Base-by-base conservation (phyloP, 495 filamentous ascomycete species). In the Aspergillus biplanus region DNA sequence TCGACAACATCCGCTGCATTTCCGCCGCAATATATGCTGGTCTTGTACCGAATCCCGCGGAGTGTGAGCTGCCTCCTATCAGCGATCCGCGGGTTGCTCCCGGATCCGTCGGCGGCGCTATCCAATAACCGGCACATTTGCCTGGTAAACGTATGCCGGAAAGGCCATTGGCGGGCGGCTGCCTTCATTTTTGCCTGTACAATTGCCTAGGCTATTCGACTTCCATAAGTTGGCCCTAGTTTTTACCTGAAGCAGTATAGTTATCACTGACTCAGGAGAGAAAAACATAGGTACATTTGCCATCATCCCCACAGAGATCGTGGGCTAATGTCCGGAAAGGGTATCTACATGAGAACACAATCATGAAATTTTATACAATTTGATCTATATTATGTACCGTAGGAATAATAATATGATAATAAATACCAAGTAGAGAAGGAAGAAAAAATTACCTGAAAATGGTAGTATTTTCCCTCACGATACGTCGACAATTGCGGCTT, bases 11-110 rank as follows among this genome's bases (percentile, higher is more conserved):
- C 21, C 5, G 8, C 47, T 18, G 16, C 47, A 50, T 1, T 27
- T 27, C 7, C 47, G 5, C 21, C 16, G 21, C 16, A 50, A 50
- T 18, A 50, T 31, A 50, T 31, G 47, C 6, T 31, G 15, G 18
- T 18, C 16, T 50, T 50, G 21, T 50, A 27, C 62, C 58, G 63
- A 65, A 32, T 61, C 35, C 58, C 64, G 64, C 58, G 59, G 64
- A 58, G 37, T 7, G 49, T 52, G 39, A 39, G 27, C 27, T n/a
- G 54, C 18, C 21, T 21, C 54, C 52, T 46, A 59, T 39, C 53
- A 62, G 52, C 32, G 9, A 56, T 47, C 60, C 60, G 61, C 60
- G 65, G 46, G 15, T 63, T 12, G 31, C 47, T 15, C 54, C 46
- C 50, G 16, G 46, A 50, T 56, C 65, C 65, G 59, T 58, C 65